These are phyloP conservation scores for Solanum tarijense DNA, from an alignment of 257 asterid genomes.

Conservation along the genomic window DNA sequence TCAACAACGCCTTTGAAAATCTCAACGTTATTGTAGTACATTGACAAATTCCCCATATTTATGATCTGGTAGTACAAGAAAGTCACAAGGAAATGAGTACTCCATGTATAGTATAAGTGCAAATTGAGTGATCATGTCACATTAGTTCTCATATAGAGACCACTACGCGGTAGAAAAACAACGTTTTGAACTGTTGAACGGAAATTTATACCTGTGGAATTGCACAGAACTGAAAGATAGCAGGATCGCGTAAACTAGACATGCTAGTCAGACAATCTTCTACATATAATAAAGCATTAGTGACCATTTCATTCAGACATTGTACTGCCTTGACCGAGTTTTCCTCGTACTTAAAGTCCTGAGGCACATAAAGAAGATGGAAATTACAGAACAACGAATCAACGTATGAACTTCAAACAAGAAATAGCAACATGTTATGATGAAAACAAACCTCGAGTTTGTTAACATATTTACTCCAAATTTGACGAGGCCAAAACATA, in stretches of 20 bases:
- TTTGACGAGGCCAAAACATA: conserved; percentile 96
- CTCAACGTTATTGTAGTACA: conserved; percentile 79
- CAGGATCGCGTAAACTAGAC: conserved; percentile 63
- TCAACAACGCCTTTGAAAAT: conserved; percentile 89
- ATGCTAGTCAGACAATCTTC: conserved; percentile 70
- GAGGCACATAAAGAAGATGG: conserved; percentile 13
- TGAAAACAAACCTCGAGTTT: conserved; percentile 68
- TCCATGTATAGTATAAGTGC: neutral
- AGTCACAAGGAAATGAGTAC: neutral
- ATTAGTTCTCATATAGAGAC: neutral
- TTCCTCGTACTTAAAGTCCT: conserved; percentile 73
- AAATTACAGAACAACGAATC: neutral
- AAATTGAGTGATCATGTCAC: neutral
- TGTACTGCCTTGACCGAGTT: conserved; percentile 85
- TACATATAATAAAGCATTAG: conserved; percentile 68
- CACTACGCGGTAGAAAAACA: neutral
- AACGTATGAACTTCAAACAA: neutral
- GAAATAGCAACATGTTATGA: neutral
- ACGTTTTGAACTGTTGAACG: neutral
- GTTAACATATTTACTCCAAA: conserved; percentile 83
- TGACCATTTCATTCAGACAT: conserved; percentile 91
- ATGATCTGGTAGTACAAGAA: conserved; percentile 43
- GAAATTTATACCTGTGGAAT: conserved; percentile 69
- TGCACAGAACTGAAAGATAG: conserved; percentile 91
- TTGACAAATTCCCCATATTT: conserved; percentile 87